Base-by-base conservation (phyloP, 2,329 filamentous ascomycete species). In the Venturia asperata region DNA sequence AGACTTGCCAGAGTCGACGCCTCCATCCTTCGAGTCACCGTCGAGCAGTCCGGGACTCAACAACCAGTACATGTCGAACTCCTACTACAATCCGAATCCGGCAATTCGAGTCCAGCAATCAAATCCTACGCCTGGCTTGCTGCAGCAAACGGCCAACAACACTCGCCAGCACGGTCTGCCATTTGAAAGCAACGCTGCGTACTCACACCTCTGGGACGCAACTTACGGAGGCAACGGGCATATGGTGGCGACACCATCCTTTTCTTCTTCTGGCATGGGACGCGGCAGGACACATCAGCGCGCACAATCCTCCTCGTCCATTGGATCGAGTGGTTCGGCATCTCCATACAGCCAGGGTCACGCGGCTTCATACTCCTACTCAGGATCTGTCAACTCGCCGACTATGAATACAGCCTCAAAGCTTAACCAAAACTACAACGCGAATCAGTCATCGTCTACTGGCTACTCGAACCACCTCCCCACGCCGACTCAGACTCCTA, bases 401-500 rank as follows among this genome's bases (percentile, higher is more conserved):
- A 42, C 17, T 60, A 55, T 39, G 17, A n/a, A 56, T 52, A 65
- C 39, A 17, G 27, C 74, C 62, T 73, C 74, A 65, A 66, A 70
- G 61, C 71, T 70, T 64, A 71, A 67, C 52, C 70, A 70, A 63
- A 80, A 83, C 69, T 77, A 77, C 66, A 75, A 75, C 68, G 70
- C 77, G 68, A 79, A 81, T 68, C 72, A 72, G 67, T 77, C 73
- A 70, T 79, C 80, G 66, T 73, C 76, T 75, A 62, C 68, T 68
- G 64, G 72, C 77, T 63, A 70, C 72, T 60, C 68, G 69, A 62
- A 72, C 73, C 73, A 67, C 65, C 77, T 83, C 15, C 82, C 82
- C 2, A 83, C 81, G 30, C 81, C 83, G n/a, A 77, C 80, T 58
- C 80, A 82, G 67, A 83, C 82, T 10, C 81, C 82, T 17, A 77